Conservation (phyloP, 805 yeast genomes). For the Peterozyma toletana region DNA sequence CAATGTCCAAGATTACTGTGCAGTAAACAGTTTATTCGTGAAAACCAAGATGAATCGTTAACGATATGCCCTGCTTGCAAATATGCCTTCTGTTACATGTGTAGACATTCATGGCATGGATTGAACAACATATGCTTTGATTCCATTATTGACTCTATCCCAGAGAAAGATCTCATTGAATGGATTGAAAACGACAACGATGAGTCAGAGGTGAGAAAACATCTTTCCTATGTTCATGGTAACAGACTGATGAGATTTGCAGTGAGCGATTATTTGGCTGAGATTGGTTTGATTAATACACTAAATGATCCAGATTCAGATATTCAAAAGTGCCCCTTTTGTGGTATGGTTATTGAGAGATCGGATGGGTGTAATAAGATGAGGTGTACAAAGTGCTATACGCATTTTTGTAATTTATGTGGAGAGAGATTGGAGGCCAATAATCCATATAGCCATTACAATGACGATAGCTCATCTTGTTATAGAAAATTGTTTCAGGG, state of each 20-base stretch:
- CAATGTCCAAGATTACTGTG: constrained; percentile 44
- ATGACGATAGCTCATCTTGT: constrained; percentile 32
- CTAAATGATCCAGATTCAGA: constrained; percentile 32
- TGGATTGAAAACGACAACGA: constrained; percentile 26
- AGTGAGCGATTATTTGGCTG: constrained; percentile 38
- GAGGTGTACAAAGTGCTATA: constrained; percentile 43
- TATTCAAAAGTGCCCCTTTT: constrained; percentile 44
- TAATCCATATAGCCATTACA: constrained; percentile 48
- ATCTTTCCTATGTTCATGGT: constrained; percentile 34
- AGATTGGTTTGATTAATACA: constrained; percentile 35
- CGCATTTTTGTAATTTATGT: constrained; percentile 49
- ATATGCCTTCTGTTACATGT: constrained; percentile 48
- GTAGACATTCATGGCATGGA: constrained; percentile 60
- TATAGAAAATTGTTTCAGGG: constrained; percentile 49
- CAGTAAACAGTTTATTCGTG: constrained; percentile 36
- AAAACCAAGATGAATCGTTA: constrained; percentile 36
- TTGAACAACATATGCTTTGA: constrained; percentile 35
- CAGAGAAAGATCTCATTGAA: constrained; percentile 28
- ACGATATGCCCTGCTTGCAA: constrained; percentile 42
- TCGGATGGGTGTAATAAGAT: constrained; percentile 62
- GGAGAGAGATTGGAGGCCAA: constrained; percentile 29
- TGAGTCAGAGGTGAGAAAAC: constrained; percentile 21
- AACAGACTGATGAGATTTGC: constrained; percentile 30
- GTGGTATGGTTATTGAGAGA: constrained; percentile 41
- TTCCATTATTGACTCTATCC: constrained; percentile 23